Conservation (phyloP, 495 filamentous ascomycete species). For the Penicillium verhagenii region DNA sequence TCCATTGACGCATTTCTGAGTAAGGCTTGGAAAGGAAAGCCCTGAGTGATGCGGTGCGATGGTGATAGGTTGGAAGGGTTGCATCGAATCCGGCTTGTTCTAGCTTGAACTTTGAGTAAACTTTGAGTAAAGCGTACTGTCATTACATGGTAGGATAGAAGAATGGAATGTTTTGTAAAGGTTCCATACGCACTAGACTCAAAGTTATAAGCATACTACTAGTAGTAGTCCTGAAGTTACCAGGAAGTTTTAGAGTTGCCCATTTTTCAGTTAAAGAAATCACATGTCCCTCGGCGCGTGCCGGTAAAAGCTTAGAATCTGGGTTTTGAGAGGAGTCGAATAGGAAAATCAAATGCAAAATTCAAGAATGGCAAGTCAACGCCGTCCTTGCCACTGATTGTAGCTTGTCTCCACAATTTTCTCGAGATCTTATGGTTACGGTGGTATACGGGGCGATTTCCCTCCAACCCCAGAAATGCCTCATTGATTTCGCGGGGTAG, state of each 20-base stretch:
- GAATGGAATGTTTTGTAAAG: neutral
- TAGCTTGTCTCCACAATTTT: neutral
- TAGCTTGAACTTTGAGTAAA: too few relatives aligned
- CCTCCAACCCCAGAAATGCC: neutral
- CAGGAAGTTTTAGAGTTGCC: too few relatives aligned
- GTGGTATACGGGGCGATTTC: neutral
- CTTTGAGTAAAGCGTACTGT: too few relatives aligned
- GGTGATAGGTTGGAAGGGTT: too few relatives aligned
- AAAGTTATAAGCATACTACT: too few relatives aligned
- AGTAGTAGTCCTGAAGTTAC: too few relatives aligned
- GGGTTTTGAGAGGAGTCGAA: too few relatives aligned
- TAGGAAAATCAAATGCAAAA: too few relatives aligned
- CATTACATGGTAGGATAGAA: slow-evolving; percentile 1
- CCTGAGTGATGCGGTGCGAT: too few relatives aligned
- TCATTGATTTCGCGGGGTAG: neutral
- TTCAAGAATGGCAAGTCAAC: neutral
- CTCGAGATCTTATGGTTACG: neutral
- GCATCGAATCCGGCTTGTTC: too few relatives aligned
- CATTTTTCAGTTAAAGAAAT: too few relatives aligned
- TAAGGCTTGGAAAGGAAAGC: slow-evolving; percentile 45
- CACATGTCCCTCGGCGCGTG: neutral
- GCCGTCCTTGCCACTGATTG: neutral
- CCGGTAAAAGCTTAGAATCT: neutral
- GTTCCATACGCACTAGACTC: neutral
- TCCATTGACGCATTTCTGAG: slow-evolving; percentile 46